phyloP scores from a whole-genome alignment of 495 filamentous ascomycete species.

The Amphirosellinia nigrospora region DNA sequence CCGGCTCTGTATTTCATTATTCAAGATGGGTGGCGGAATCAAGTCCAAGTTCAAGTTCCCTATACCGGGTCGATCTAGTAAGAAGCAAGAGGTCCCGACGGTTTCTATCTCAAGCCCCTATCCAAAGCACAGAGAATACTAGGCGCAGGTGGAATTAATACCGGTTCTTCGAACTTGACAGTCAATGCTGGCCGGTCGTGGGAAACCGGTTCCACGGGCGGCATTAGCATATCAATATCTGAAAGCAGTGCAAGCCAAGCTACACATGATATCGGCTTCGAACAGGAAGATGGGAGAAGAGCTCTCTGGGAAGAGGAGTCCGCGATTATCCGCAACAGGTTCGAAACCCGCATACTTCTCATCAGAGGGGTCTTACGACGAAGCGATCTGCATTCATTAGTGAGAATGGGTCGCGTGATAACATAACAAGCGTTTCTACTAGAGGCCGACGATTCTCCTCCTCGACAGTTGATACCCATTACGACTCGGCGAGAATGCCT shows the following conservation, averaged over 20 bases:
- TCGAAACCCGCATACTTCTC: constrained; percentile 26
- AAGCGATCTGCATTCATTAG: constrained; percentile 34
- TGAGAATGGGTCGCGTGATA: constrained; percentile 32
- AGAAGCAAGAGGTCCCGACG: constrained; percentile 33
- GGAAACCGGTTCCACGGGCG: constrained; percentile 53
- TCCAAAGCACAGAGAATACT: constrained; percentile 56
- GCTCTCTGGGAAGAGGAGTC: constrained; percentile 55
- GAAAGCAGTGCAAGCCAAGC: constrained; percentile 48
- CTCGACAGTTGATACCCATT: constrained; percentile 58
- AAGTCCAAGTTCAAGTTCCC: constrained; percentile 61
- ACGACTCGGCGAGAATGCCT: constrained; percentile 58
- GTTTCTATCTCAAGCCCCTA: constrained; percentile 33
- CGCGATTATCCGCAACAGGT: constrained; percentile 47
- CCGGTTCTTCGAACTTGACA: constrained; percentile 34
- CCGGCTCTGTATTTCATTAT: constrained; percentile 10
- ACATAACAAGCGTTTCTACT: constrained; percentile 45
- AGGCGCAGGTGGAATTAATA: constrained; percentile 44
- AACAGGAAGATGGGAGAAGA: constrained; percentile 30
- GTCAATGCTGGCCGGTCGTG: constrained; percentile 42
- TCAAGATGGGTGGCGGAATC: constrained; percentile 50
- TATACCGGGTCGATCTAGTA: constrained; percentile 55
- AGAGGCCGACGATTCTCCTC: constrained; percentile 52
- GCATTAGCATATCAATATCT: constrained; percentile 57
- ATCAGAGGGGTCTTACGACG: constrained; percentile 26
- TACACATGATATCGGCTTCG: constrained; percentile 18